Evolutionary conservation across 2,329 filamentous ascomycete species (phyloP).

Genomic region (Venturia aucupariae): DNA sequence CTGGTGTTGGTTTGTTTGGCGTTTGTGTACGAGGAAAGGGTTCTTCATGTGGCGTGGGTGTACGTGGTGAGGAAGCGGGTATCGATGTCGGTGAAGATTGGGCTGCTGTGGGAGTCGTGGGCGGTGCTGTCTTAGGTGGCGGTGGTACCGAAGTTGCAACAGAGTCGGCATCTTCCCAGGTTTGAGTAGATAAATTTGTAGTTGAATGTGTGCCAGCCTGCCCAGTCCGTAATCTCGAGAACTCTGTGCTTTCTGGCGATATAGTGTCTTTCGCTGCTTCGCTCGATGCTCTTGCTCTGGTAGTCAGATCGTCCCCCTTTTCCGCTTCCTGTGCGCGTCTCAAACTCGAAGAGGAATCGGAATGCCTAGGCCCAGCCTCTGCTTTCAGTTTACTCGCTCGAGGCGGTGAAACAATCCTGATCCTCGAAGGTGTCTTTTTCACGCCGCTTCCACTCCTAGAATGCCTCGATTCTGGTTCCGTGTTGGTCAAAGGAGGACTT

Average conservation of each 20-base stretch:
- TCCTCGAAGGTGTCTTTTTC: constrained; percentile 7
- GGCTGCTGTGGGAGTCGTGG: constrained; percentile 23
- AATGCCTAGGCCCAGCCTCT: constrained; percentile 1
- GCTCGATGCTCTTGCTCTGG: not conserved
- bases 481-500: constrained; percentile 38
- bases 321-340: not conserved
- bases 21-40: constrained; percentile 27
- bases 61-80: constrained; percentile 37
- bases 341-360: constrained; percentile 9
- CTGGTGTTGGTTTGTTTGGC: constrained; percentile 27
- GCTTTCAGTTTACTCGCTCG: constrained; percentile 2
- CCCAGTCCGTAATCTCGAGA: not conserved
- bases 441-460: constrained; percentile 37
- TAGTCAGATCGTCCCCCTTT: not conserved
- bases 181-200: constrained; percentile 25
- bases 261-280: constrained; percentile 4
- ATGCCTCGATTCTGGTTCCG: constrained; percentile 36
- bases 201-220: constrained; percentile 15
- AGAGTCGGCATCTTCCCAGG: constrained; percentile 31
- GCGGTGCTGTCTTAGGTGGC: constrained; percentile 13
- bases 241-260: not conserved
- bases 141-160: constrained; percentile 37
- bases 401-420: constrained; percentile 11
- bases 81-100: constrained; percentile 33
- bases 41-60: constrained; percentile 32